Evolutionary conservation across 2,329 filamentous ascomycete species (phyloP), one percentile per base, ranked within the genome.

Genomic region (Annulohypoxylon truncatum): DNA sequence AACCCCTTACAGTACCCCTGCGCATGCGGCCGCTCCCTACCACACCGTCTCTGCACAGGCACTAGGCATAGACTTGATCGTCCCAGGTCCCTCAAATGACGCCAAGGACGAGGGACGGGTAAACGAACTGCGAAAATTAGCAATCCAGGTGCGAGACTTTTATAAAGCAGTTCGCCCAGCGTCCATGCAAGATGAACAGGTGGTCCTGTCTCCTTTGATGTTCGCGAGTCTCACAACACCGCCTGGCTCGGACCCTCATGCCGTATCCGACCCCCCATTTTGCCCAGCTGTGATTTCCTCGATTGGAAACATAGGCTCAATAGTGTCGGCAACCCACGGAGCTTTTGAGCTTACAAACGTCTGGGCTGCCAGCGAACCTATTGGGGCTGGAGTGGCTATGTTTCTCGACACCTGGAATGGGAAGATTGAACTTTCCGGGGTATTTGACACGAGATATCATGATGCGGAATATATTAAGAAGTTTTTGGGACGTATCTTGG

Each of bases 241-340:
- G 7, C 35, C 48, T 9, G 42, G 20, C 18, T 61, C 48, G 8
- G 56, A 64, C 18, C 56, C 61, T 6, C 65, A 67, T 29, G 42
- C 33, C 1, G 56, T 58, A 8, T 64, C 56, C 3, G 55, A 58
- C 2, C 47, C 56, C 2, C 53, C 65, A 42, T 64, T 61, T 28
- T 67, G 61, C 29, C 65, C 65, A 5, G 65, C 61, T 38, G 13
- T 61, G 13, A 61, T 67, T 18, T 67, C 65, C 0, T 64, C 65
- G 2, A 52, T 67, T 2, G 65, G 65, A 10, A 67, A 67, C 24
- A 31, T 67, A 5, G 12, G 20, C 15, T 67, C 65, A 9, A 64
- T 55, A 20, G 56, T 67, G 12, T 47, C 26, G n/a, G 40, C 56
- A 26, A 24, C 7, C 1, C 53, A 67, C 15, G 56, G 61, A 2